A percentile compares a stretch with the other conserved stretches of the same genome.
Evolutionary conservation across 495 filamentous ascomycete species (phyloP).

Genomic region (Daldinia grandis): DNA sequence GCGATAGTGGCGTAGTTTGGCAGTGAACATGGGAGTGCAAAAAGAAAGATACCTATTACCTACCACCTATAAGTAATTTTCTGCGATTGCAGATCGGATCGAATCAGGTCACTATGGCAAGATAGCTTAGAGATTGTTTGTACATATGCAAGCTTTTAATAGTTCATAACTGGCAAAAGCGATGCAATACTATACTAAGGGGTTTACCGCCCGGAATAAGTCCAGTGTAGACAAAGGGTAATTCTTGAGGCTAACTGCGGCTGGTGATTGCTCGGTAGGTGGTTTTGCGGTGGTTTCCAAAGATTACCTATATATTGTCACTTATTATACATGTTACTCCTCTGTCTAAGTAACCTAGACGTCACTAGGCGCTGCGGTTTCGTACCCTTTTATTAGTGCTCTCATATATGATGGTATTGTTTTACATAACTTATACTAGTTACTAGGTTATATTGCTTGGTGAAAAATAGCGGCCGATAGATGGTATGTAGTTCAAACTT

Average conservation of each 20-base stretch:
- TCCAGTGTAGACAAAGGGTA: not conserved
- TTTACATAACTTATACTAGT: too few relatives aligned
- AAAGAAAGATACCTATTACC: constrained; percentile 34
- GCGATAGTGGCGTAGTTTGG: constrained; percentile 26
- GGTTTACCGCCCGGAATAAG: constrained; percentile 47
- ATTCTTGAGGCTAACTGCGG: not conserved
- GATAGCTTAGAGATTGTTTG: constrained; percentile 35
- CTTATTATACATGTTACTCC: too few relatives aligned
- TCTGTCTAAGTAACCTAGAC: too few relatives aligned
- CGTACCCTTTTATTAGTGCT: too few relatives aligned
- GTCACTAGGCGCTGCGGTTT: too few relatives aligned
- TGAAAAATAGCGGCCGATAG: too few relatives aligned
- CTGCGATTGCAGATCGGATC: not conserved
- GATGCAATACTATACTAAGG: not conserved
- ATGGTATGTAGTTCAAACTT: too few relatives aligned
- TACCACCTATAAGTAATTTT: constrained; percentile 12
- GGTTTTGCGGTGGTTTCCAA: too few relatives aligned
- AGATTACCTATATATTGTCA: too few relatives aligned
- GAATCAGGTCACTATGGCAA: constrained; percentile 3
- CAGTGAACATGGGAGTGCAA: constrained; percentile 21
- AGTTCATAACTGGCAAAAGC: not conserved
- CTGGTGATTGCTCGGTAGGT: not conserved
- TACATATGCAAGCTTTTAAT: constrained; percentile 30
- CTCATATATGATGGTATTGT: too few relatives aligned
- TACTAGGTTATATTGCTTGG: too few relatives aligned